These are phyloP conservation scores for Dalbergia oliveri DNA, from an alignment of 306 rosid species.

Conservation along the genomic window DNA sequence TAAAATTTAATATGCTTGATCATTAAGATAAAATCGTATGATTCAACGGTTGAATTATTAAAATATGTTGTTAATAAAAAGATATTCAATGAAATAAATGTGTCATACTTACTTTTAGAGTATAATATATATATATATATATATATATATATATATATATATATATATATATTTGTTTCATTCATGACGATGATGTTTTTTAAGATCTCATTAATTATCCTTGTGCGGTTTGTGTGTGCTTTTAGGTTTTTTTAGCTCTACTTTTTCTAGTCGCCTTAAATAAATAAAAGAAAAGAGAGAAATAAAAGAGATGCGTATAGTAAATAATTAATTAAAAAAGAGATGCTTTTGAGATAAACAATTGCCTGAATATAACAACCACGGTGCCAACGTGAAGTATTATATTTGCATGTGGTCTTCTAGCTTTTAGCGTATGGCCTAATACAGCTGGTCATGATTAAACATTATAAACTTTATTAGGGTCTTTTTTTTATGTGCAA, in stretches of 20 bases:
- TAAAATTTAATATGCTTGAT: too few relatives aligned
- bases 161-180: too few relatives aligned
- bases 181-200: too few relatives aligned
- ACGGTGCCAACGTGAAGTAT: constrained; percentile 32
- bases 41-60: too few relatives aligned
- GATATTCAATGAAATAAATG: too few relatives aligned
- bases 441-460: constrained; percentile 10
- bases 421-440: constrained; percentile 37
- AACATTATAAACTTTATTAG: constrained; percentile 25
- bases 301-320: neutral
- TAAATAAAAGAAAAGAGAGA: neutral
- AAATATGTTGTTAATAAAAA: too few relatives aligned
- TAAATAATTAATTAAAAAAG: neutral
- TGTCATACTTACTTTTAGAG: too few relatives aligned
- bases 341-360: constrained; percentile 9
- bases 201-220: neutral
- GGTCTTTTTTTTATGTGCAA: neutral
- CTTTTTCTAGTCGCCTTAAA: neutral
- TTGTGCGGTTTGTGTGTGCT: neutral
- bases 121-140: too few relatives aligned
- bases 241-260: neutral
- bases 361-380: constrained; percentile 4
- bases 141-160: too few relatives aligned
- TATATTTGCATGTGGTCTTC: constrained; percentile 41
- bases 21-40: too few relatives aligned